These are phyloP conservation scores for Phlebopus sp. DNA, from an alignment of 1,284 basidiomycete species.

Conservation along the genomic window DNA sequence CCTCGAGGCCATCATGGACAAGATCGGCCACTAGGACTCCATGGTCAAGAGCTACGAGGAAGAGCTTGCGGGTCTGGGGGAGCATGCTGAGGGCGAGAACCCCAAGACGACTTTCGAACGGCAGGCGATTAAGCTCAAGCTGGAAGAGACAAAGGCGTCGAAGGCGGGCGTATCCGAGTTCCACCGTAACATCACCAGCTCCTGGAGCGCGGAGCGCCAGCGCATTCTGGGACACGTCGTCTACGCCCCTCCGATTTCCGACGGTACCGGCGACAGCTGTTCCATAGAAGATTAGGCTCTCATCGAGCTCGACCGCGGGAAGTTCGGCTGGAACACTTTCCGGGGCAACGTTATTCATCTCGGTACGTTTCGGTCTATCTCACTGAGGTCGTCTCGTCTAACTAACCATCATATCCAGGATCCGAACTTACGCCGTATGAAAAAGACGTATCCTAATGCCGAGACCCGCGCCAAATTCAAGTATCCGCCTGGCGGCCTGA, in stretches of 20 bases:
- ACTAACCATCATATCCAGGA: no score
- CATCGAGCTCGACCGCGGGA: constrained; percentile 26
- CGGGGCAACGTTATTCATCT: constrained; percentile 27
- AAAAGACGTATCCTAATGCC: no score
- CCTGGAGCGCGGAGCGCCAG: constrained; percentile 8
- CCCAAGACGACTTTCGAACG: constrained; percentile 20
- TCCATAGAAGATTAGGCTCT: constrained; percentile 30
- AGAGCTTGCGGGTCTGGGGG: constrained; percentile 13
- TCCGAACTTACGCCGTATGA: no score
- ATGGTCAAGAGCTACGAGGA: constrained; percentile 9
- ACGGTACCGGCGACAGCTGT: constrained; percentile 11
- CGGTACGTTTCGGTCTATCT: constrained; percentile 16
- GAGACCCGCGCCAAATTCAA: no score
- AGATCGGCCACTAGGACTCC: background rate
- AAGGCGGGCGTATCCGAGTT: constrained; percentile 10
- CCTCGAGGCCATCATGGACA: background rate
- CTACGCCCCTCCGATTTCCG: constrained; percentile 19
- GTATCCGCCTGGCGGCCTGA: no score
- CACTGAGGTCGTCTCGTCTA: no score
- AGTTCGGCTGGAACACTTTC: constrained; percentile 19
- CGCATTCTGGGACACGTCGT: constrained; percentile 30
- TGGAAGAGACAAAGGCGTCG: no score
- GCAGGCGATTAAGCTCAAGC: no score
- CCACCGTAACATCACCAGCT: constrained; percentile 8
- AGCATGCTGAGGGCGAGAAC: constrained; percentile 10